Evolutionary conservation across 2,329 filamentous ascomycete species (phyloP).

Genomic region (Penicillium concentricum): DNA sequence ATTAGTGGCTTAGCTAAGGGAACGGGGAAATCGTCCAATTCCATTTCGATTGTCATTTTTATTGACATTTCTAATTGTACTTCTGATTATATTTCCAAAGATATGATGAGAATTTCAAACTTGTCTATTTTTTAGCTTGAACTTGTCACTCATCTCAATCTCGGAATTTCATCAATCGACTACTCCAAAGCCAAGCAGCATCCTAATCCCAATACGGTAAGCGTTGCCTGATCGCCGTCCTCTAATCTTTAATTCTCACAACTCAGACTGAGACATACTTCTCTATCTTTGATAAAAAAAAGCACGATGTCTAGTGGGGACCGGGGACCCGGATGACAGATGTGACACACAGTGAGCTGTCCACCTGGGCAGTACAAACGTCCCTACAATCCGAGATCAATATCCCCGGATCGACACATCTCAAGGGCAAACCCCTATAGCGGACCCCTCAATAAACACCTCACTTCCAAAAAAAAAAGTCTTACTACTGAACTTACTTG

Average conservation of each 20-base stretch:
- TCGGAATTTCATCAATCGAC: background rate
- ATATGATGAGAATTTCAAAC: background rate
- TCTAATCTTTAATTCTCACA: background rate
- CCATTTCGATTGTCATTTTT: background rate
- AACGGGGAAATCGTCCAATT: background rate
- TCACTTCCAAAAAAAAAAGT: background rate
- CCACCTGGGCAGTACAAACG: background rate
- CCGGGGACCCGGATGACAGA: slow-evolving; percentile 7
- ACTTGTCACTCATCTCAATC: background rate
- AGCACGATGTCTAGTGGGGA: slow-evolving; percentile 6
- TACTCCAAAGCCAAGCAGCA: slow-evolving; percentile 4
- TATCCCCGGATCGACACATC: slow-evolving; percentile 20
- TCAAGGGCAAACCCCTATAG: slow-evolving; percentile 1
- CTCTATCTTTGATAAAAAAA: slow-evolving; percentile 5
- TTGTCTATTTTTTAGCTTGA: background rate
- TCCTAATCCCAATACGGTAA: slow-evolving; percentile 15
- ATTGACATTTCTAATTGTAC: background rate
- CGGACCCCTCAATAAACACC: slow-evolving; percentile 2
- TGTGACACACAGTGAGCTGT: background rate
- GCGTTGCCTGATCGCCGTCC: slow-evolving; percentile 12
- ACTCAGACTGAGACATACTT: slow-evolving; percentile 18
- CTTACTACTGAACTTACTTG: background rate
- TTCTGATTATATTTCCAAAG: background rate
- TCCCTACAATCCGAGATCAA: background rate
- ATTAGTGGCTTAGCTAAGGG: slow-evolving; percentile 4